Evolutionary conservation across 2,329 filamentous ascomycete species (phyloP), one percentile per base, ranked within the genome.

Genomic region (Camillea tinctor): DNA sequence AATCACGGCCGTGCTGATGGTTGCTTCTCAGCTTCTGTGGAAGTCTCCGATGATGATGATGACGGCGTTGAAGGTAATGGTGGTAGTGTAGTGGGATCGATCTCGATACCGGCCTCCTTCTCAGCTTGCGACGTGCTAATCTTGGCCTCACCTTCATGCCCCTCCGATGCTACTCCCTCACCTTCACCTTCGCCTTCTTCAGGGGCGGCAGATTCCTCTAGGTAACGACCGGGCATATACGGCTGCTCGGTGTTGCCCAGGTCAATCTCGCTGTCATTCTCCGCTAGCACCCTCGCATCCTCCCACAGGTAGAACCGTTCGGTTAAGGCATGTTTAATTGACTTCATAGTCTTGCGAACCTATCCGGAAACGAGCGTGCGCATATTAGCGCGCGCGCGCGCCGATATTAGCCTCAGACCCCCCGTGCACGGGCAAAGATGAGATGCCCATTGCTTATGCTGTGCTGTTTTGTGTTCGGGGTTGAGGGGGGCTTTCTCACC

Each of bases 231-330:
- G 1, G 83, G 83, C n/a, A 69, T 79, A 70, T 84, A 88, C 7
- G 80, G 77, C 44, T 78, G 75, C 3, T 78, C 80, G 2, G 78
- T 68, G 30, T 77, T 78, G 26, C 79, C 80, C 23, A 90, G 73
- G 70, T 91, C 78, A 68, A 93, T 81, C 73, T 91, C 88, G 4
- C 83, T 81, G 72, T 94, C 91, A 8, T 77, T 71, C 77, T 83
- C 80, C 6, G 89, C 91, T 64, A 91, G 77, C 60, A 83, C 77
- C 54, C 85, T 78, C 21, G 92, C 92, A 71, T 93, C 90, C 71
- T 91, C 84, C 90, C 92, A 98, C 9, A 91, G 85, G 77, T 97
- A 94, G 79, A 87, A 95, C 70, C 94, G 85, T 78, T 97, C 93
- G 40, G 91, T 94, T 71, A 98, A 80, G 54, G 88, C 85, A 67